Evolutionary conservation across 73 alveolate species (phyloP).

Genomic region (Blepharisma japonicum): DNA sequence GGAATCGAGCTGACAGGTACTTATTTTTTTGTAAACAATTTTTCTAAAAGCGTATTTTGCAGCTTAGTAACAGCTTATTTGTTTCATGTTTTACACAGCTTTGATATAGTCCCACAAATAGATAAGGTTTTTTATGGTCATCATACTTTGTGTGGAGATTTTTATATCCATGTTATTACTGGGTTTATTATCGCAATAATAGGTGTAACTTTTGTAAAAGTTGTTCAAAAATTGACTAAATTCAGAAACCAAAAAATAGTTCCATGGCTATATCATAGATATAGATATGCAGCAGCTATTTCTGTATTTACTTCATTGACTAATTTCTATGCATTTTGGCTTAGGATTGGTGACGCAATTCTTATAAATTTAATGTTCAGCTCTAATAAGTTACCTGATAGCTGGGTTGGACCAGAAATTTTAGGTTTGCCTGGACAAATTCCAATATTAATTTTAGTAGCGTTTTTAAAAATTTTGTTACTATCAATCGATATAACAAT

Average conservation of each 20-base stretch:
- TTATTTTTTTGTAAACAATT: constrained; percentile 77
- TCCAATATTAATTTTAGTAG: neutral
- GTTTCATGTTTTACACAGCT: neutral
- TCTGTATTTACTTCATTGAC: neutral
- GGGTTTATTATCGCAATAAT: neutral
- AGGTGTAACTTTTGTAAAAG: neutral
- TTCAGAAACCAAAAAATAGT: neutral
- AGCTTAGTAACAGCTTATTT: neutral
- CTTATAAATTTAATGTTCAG: neutral
- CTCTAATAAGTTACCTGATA: neutral
- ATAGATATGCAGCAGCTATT: neutral
- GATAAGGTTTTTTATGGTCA: neutral
- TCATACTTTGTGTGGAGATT: neutral
- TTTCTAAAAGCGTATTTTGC: constrained; percentile 81
- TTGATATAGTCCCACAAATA: neutral
- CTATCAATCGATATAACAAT: constrained; percentile 38
- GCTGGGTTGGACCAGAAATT: neutral
- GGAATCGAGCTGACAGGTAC: constrained; percentile 84
- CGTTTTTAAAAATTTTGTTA: constrained; percentile 26
- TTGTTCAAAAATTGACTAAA: neutral
- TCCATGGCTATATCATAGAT: constrained; percentile 6
- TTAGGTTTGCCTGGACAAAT: neutral
- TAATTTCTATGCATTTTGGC: neutral
- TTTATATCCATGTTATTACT: neutral
- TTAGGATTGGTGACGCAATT: neutral